Percentiles rank a stretch among this genome's conserved stretches.
Evolutionary conservation across 257 asterid species (phyloP).

Genomic region (Fraxinus quadrangulata): DNA sequence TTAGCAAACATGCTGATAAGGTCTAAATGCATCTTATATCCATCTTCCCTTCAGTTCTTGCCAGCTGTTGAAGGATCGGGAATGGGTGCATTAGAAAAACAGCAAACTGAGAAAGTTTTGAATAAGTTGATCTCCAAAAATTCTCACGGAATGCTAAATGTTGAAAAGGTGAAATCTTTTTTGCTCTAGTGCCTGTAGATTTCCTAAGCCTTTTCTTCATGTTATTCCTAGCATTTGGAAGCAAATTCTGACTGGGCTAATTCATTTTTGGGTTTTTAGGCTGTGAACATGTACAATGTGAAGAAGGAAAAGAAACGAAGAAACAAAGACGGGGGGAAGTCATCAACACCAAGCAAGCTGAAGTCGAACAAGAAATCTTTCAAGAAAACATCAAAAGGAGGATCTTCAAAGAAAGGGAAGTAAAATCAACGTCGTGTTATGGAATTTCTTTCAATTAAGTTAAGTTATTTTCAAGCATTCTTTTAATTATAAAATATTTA

Average conservation of each 20-base stretch:
- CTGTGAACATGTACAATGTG: conserved; percentile 87
- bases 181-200: neutral
- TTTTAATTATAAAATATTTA: too few species aligned
- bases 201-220: neutral
- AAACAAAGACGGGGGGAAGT: conserved; percentile 47
- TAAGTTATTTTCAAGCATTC: too few species aligned
- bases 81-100: conserved; percentile 80
- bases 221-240: neutral
- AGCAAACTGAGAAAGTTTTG: conserved; percentile 81
- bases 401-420: conserved; percentile 55
- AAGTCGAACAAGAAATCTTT: conserved; percentile 60
- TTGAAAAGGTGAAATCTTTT: conserved; percentile 59
- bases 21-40: neutral
- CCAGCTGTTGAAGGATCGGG: conserved; percentile 96
- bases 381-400: conserved; percentile 58
- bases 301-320: conserved; percentile 71
- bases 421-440: conserved; percentile 44
- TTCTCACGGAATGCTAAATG: conserved; percentile 87
- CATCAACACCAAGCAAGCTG: conserved; percentile 53
- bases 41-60: conserved; percentile 52
- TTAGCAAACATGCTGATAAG: neutral
- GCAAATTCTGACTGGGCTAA: neutral
- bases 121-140: conserved; percentile 69
- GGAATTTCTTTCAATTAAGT: neutral
- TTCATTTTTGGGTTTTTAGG: conserved; percentile 46